phyloP scores from a whole-genome alignment of 441 rosid genomes.

The Populus trichocarpa region DNA sequence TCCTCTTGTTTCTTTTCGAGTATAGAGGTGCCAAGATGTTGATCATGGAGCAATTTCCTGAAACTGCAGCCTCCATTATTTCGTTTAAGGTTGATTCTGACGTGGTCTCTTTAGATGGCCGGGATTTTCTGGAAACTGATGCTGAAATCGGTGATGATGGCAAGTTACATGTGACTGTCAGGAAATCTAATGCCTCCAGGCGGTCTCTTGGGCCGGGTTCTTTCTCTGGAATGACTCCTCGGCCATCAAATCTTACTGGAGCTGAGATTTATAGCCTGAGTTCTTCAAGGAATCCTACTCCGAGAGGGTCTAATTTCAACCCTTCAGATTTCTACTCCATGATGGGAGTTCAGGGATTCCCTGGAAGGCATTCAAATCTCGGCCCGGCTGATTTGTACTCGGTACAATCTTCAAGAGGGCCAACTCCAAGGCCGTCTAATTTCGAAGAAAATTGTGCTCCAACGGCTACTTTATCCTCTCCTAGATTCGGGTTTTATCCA shows the following conservation, averaged over 20 bases:
- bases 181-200: constrained; percentile 83
- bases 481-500: constrained; percentile 81
- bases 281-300: constrained; percentile 85
- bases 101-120: constrained; percentile 79
- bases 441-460: constrained; percentile 70
- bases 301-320: constrained; percentile 92
- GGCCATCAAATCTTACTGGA: constrained; percentile 67
- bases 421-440: constrained; percentile 76
- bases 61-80: constrained; percentile 89
- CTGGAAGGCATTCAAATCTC: constrained; percentile 67
- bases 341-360: constrained; percentile 73
- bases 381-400: constrained; percentile 72
- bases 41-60: constrained; percentile 90
- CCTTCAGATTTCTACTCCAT: constrained; percentile 82
- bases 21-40: constrained; percentile 73
- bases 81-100: constrained; percentile 94
- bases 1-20: constrained; percentile 61
- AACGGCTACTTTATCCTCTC: constrained; percentile 50
- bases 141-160: constrained; percentile 92
- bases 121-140: constrained; percentile 74
- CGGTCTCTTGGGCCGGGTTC: constrained; percentile 58
- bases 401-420: constrained; percentile 74
- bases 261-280: constrained; percentile 94
- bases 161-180: constrained; percentile 79
- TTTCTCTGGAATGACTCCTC: constrained; percentile 54